Conservation (phyloP, 257 asterid species). For the Leonotis leonurus region DNA sequence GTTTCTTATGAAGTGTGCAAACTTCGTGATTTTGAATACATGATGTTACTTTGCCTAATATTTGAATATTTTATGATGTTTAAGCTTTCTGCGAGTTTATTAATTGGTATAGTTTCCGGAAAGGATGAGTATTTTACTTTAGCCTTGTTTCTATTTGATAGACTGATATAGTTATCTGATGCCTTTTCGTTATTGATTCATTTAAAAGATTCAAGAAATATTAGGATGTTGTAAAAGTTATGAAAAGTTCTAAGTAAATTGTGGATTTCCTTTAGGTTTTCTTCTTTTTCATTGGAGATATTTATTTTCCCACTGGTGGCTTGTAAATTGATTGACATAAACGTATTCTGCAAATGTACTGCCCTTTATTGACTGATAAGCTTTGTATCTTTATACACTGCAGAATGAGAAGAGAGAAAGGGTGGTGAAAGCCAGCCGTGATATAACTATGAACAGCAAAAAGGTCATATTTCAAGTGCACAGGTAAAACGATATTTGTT, state of each 20-base stretch:
- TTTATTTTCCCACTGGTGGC: not conserved
- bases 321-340: not conserved
- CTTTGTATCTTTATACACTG: constrained; percentile 1
- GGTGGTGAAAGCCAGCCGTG: constrained; percentile 94
- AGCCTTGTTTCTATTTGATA: not conserved
- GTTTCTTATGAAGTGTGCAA: not conserved
- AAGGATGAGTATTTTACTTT: not conserved
- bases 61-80: not conserved
- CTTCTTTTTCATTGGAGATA: too few species aligned
- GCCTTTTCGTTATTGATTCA: not conserved
- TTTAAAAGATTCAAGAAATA: not conserved
- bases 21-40: not conserved
- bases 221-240: not conserved
- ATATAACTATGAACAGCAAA: constrained; percentile 85
- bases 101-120: not conserved
- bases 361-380: not conserved
- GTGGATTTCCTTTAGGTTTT: not conserved
- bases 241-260: not conserved
- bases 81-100: not conserved
- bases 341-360: not conserved
- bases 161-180: not conserved
- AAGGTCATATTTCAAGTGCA: constrained; percentile 96
- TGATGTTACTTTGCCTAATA: not conserved
- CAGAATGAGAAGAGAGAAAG: constrained; percentile 93
- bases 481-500: constrained; percentile 41